A percentile compares a stretch with the other conserved stretches of the same genome.
Evolutionary conservation across 148 eudicot species (phyloP).

Genomic region (Rhododendron griersonianum): DNA sequence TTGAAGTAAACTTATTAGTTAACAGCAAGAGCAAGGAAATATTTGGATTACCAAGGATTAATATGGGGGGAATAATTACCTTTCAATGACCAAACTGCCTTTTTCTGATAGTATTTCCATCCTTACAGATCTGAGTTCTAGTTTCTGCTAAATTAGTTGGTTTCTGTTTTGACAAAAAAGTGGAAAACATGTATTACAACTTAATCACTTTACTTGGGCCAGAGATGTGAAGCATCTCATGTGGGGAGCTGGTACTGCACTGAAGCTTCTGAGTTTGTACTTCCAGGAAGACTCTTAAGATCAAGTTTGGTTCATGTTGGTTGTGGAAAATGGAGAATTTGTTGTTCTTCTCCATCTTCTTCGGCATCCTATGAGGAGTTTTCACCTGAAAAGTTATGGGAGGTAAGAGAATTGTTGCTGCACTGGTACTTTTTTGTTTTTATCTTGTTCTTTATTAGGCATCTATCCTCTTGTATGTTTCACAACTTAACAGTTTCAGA

Average conservation of each 20-base stretch:
- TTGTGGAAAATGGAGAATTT: slow-evolving; percentile 44
- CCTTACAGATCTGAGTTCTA: background rate
- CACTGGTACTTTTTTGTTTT: background rate
- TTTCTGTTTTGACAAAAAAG: background rate
- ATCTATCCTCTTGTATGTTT: background rate
- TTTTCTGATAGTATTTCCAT: background rate
- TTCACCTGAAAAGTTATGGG: slow-evolving; percentile 83
- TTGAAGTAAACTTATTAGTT: background rate
- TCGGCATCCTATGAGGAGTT: slow-evolving; percentile 41
- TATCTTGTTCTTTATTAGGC: background rate
- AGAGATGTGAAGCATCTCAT: slow-evolving; percentile 48
- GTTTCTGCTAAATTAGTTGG: background rate
- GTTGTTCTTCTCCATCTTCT: slow-evolving; percentile 47
- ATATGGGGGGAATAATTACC: background rate
- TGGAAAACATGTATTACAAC: background rate
- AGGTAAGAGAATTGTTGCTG: slow-evolving; percentile 40
- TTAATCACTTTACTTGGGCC: slow-evolving; percentile 13
- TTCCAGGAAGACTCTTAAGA: slow-evolving; percentile 24
- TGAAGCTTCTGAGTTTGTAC: slow-evolving; percentile 36
- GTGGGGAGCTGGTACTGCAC: slow-evolving; percentile 21
- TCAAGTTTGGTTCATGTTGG: slow-evolving; percentile 24
- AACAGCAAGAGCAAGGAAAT: background rate
- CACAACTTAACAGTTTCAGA: background rate
- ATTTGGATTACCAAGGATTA: background rate
- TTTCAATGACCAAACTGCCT: background rate